Base-by-base conservation (phyloP, 208 protist genomes). In the Lotmaria passim region DNA sequence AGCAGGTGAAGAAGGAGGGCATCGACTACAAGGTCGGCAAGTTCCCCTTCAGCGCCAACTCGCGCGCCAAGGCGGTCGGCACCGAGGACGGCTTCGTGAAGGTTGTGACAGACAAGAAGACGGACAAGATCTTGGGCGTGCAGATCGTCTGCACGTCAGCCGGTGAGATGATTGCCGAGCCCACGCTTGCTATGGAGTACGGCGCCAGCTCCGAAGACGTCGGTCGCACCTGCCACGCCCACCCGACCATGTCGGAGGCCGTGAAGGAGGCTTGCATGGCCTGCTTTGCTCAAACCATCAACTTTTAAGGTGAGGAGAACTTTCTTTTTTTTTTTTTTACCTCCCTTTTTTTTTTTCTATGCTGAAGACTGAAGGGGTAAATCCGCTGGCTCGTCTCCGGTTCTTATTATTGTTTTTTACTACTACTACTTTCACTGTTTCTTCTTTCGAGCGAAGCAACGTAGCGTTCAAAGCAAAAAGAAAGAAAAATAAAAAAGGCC, bases 21-120 rank as follows among this genome's bases (percentile, higher is more conserved):
- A 75, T 98, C 51, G 85, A 87, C 65, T 99, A 98, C 87, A 97
- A 97, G 47, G 91, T 98, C 15, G 99, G 99, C 43, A 98, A 96
- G 82, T 99, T 99, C 93, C 97, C 96, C 52, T 99, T 99, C 80
- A 90, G 78, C 44, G 98, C 97, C 64, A 99, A 99, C 93, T 96
- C 83, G 26, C 90, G 99, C 70, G 98, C 99, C n/a, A 96, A 98
- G 73, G 93, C 98, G 2, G 94, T 97, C 34, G 93, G 71, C 68
- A 96, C 95, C 7, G 83, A 97, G 67, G 98, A 99, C 61, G 98
- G 98, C 58, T 97, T 99, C 65, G 98, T 99, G 14, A 99, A 99
- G 91, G 91, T 99, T 31, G 68, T 99, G 14, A 86, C 94, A 8
- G 94, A 99, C 74, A 94, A 93, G 72, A 89, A 96, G 64, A 99